Evolutionary conservation across 305 asterid species (phyloP).

Genomic region (Solanum aculeatissimum): DNA sequence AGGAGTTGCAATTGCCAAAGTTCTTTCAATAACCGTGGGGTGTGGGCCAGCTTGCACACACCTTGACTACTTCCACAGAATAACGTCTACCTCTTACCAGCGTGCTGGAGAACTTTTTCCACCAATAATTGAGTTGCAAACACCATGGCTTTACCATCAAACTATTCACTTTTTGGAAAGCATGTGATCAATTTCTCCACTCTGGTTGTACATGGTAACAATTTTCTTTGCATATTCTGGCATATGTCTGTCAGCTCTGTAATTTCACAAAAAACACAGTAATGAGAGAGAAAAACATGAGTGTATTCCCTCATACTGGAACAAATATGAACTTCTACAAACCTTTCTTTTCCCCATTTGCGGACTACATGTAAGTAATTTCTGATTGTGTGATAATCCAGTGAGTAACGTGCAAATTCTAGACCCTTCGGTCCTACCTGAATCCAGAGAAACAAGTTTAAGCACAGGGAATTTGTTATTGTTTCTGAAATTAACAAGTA

Average conservation of each 20-base stretch:
- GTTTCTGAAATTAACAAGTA: background rate
- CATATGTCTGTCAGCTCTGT: conserved; percentile 89
- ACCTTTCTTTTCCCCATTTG: conserved; percentile 86
- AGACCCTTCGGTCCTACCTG: conserved; percentile 95
- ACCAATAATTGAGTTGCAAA: background rate
- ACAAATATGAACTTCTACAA: background rate
- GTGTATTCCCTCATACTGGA: background rate
- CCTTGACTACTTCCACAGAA: background rate
- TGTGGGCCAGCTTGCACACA: background rate
- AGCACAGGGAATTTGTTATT: background rate
- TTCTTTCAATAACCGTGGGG: background rate
- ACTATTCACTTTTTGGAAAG: conserved; percentile 40
- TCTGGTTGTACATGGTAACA: conserved; percentile 76
- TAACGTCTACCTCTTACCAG: background rate
- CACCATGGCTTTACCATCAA: background rate
- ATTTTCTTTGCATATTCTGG: conserved; percentile 81
- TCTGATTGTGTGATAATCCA: conserved; percentile 92
- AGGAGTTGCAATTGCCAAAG: background rate
- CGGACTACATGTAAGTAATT: conserved; percentile 77
- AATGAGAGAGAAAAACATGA: background rate
- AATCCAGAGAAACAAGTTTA: conserved; percentile 3
- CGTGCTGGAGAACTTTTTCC: background rate
- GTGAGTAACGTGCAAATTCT: conserved; percentile 88
- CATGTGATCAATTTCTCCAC: conserved; percentile 85
- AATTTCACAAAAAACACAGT: background rate